Base-by-base conservation (phyloP, 2,329 filamentous ascomycete species). In the Didymellaceae sp. region DNA sequence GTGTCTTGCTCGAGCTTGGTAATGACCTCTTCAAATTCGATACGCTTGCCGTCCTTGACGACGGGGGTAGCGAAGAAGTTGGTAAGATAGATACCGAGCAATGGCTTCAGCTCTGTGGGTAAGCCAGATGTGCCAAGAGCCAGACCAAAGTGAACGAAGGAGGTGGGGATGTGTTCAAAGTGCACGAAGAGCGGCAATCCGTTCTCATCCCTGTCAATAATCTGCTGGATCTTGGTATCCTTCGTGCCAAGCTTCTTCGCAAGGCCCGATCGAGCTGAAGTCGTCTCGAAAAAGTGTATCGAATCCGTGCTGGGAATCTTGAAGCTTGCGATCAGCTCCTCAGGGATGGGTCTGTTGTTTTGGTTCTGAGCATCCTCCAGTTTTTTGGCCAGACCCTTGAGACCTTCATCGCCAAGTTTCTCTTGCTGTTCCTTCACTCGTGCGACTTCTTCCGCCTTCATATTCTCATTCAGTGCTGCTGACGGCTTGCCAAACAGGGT, bases 61-160 rank as follows among this genome's bases (percentile, higher is more conserved):
- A 99, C 87, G 2, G 93, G 94, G 0, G 91, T 91, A 68, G 91
- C 93, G 80, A 97, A 99, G 78, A 97, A 96, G 67, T 93, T 94
- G 67, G 92, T 90, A 22, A 86, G 86, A 67, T 96, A 97, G 31
- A 97, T 81, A 3, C 87, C 82, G 38, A 97, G 79, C 17, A 99
- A 75, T 3, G 94, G 94, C 68, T 93, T 91, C 52, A 93, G 82
- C 57, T 92, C 84, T n/a, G 88, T 82, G 0, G 92, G 90, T 1
- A 97, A 79, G 24, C 84, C 79, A 2, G 86, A 82, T 0, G 91
- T 96, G 43, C 90, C 90, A 40, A 97, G 79, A 47, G 94, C 85
- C 17, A 97, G 75, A 38, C 85, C 87, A 50, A 97, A 82, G 62
- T 93, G 88, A 6, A 96, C 91, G 71, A 99, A 99, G 67, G 91